Percentiles rank a stretch among this genome's conserved stretches.
Conservation (phyloP, 2,329 filamentous ascomycete genomes). For the Colletotrichum acutatum region DNA sequence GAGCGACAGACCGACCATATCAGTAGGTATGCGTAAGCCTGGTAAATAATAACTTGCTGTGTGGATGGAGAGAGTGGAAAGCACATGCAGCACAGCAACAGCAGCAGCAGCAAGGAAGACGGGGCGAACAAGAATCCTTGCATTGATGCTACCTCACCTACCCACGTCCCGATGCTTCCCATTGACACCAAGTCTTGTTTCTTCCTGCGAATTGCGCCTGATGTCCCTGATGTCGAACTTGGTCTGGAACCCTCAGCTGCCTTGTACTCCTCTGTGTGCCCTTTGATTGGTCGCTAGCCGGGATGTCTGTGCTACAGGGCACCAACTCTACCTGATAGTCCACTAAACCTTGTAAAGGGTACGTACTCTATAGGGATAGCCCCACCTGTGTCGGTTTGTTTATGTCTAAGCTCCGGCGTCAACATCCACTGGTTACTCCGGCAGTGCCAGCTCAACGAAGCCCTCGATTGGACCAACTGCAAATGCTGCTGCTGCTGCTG, state of each 20-base stretch:
- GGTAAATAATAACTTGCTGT: too few species aligned
- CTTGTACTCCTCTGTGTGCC: too few species aligned
- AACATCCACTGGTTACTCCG: conserved; percentile 34
- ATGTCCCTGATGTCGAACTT: not conserved
- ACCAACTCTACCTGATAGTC: conserved; percentile 15
- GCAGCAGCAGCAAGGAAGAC: conserved; percentile 5
- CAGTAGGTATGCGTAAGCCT: not conserved
- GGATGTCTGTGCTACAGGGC: conserved; percentile 10
- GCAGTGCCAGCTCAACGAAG: conserved; percentile 34
- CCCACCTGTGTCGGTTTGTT: conserved; percentile 33
- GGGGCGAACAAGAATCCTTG: conserved; percentile 18
- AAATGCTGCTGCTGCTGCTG: too few species aligned
- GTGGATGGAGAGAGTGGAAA: not conserved
- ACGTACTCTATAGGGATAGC: not conserved
- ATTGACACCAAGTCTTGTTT: not conserved
- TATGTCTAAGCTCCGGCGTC: conserved; percentile 34
- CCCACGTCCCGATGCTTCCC: not conserved
- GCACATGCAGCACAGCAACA: not conserved
- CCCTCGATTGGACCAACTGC: conserved; percentile 13
- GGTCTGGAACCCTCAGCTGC: not conserved
- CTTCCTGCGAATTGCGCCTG: not conserved
- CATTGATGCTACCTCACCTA: conserved; percentile 3
- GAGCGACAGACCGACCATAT: not conserved
- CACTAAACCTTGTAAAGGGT: not conserved
- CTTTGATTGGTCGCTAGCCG: not conserved